These are phyloP conservation scores for Pseudogymnoascus sp. DNA, from an alignment of 2,329 filamentous ascomycete genomes.

Conservation along the genomic window DNA sequence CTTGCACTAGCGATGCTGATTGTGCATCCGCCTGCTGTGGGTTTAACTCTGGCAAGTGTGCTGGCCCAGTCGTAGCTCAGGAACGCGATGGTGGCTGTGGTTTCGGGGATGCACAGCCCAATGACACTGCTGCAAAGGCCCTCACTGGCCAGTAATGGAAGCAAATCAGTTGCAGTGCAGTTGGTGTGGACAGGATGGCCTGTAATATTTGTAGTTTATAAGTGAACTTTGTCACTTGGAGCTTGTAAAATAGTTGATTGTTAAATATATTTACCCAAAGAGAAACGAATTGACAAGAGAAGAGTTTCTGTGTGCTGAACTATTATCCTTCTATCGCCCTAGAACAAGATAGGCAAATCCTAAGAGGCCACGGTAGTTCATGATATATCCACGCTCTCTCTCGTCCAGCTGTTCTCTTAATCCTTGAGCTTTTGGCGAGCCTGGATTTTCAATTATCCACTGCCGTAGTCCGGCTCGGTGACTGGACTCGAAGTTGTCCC, in stretches of 20 bases:
- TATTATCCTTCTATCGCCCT: neutral
- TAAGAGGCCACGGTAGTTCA: neutral
- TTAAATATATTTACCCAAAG: neutral
- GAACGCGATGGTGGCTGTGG: conserved; percentile 30
- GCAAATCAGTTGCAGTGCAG: neutral
- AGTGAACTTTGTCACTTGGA: neutral
- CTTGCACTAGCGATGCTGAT: conserved; percentile 27
- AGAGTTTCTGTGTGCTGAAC: neutral
- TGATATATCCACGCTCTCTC: neutral
- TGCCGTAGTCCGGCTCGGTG: neutral
- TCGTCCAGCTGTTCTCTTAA: neutral
- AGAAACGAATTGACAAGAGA: neutral
- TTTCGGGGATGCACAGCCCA: conserved; percentile 18
- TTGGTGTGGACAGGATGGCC: neutral
- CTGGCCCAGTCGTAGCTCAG: conserved; percentile 27
- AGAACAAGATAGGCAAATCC: conserved; percentile 3
- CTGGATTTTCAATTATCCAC: conserved; percentile 2
- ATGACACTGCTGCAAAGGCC: conserved; percentile 12
- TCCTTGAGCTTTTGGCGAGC: neutral
- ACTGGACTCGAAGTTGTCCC: conserved; percentile 5
- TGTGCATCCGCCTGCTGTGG: conserved; percentile 29
- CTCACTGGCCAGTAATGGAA: neutral
- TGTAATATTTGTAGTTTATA: neutral
- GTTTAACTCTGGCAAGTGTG: conserved; percentile 24
- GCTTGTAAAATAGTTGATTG: neutral